Evolutionary conservation across 345 rosid species (phyloP), one percentile per base, ranked within the genome.

Genomic region (Gossypium rotundifolium): DNA sequence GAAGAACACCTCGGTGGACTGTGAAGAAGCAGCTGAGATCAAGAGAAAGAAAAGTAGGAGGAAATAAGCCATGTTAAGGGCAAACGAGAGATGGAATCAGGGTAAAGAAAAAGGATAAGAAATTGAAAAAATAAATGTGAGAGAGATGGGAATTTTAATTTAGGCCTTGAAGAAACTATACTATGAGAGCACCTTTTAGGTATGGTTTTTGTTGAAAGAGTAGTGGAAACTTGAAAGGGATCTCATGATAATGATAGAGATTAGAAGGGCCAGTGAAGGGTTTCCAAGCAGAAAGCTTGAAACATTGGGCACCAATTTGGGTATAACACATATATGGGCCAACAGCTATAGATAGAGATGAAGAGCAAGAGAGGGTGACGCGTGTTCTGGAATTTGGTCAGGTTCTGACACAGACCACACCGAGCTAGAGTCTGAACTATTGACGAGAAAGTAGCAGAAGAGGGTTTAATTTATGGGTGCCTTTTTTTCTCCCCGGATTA

Each of bases 1-100:
- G 69, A 68, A 87, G 82, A 73, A 87, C 73, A 89, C 78, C 13
- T 81, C 86, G 16, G 60, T 64, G 38, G 73, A 44, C 51, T 79
- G 83, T 74, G 79, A 76, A 9, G 85, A 51, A 60, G 70, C 75
- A 13, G 75, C 80, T 0, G 83, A 83, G 68, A 72, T 22, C 2
- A 70, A 81, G 76, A 84, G 72, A 75, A 76, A 61, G 62, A 78
- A 2, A 1, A 81, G 13, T 0, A 42, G 57, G 63, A 79, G 53
- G 48, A 71, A 49, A 70, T 4, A 22, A 18, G 78, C 70, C 85
- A 83, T 81, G 65, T 25, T 8, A 4, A 33, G 40, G n/a, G 60
- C 40, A 22, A 0, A 10, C 63, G 13, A 61, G 40, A 33, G 14
- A 27, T 25, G 11, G 42, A 72, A 60, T 2, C 10, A 20, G 12